Conservation (phyloP, 306 rosid genomes). For the Benincasa hispida region DNA sequence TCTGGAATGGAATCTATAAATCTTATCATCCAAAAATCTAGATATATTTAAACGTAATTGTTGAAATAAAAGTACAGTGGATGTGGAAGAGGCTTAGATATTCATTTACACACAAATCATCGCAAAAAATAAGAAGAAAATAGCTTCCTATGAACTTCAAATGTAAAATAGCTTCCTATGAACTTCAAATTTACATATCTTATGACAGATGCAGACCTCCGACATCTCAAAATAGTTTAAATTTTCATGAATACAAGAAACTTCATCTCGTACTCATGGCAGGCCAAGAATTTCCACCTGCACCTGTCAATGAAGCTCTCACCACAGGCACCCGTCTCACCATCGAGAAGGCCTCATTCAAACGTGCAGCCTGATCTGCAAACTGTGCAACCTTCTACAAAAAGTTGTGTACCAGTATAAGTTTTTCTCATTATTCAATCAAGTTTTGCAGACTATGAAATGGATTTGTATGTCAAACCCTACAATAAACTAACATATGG, state of each 20-base stretch:
- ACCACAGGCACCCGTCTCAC: slow-evolving; percentile 74
- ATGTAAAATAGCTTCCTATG: background rate
- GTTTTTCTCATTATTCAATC: background rate
- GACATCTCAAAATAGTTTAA: background rate
- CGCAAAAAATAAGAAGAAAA: background rate
- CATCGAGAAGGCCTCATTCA: slow-evolving; percentile 83
- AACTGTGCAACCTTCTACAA: slow-evolving; percentile 86
- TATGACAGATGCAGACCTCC: background rate
- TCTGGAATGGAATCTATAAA: background rate
- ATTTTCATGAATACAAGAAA: background rate
- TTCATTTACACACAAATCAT: background rate
- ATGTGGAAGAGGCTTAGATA: background rate
- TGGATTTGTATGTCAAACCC: background rate
- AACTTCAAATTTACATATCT: background rate
- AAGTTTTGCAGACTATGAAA: background rate
- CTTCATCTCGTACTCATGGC: slow-evolving; percentile 71
- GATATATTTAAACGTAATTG: background rate
- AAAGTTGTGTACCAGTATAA: background rate
- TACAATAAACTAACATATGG: background rate
- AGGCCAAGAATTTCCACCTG: slow-evolving; percentile 66
- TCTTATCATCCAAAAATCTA: background rate
- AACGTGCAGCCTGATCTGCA: slow-evolving; percentile 73
- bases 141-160: background rate
- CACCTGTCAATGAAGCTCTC: slow-evolving; percentile 67
- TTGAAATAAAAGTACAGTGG: background rate